Evolutionary conservation across 768 basidiomycete species (phyloP).

Genomic region (Sutorius australiensis): DNA sequence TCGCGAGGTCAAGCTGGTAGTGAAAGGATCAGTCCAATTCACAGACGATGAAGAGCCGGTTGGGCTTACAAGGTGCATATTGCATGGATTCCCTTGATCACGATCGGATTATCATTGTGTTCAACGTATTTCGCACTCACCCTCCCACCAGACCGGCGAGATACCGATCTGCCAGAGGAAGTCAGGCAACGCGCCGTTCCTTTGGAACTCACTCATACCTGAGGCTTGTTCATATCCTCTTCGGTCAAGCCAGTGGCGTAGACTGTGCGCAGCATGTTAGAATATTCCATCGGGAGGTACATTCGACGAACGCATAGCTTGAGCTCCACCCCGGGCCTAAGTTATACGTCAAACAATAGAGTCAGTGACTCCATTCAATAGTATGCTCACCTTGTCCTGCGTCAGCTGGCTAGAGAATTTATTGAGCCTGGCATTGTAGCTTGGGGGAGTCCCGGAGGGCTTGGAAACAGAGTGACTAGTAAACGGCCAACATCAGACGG

Average conservation of each 20-base stretch:
- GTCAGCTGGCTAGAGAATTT: constrained; percentile 72
- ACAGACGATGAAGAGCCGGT: neutral
- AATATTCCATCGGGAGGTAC: neutral
- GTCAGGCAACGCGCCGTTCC: constrained; percentile 4
- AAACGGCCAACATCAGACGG: no score
- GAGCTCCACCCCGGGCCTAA: constrained; percentile 70
- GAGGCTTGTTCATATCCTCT: constrained; percentile 81
- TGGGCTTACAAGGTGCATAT: constrained; percentile 66
- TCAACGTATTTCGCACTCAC: constrained; percentile 32
- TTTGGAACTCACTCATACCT: constrained; percentile 41
- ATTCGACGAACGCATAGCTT: constrained; percentile 71
- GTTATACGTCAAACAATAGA: constrained; percentile 16
- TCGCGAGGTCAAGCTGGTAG: constrained; percentile 69
- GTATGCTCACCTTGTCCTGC: constrained; percentile 62
- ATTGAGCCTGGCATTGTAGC: constrained; percentile 52
- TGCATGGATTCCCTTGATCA: constrained; percentile 78
- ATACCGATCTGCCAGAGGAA: constrained; percentile 64
- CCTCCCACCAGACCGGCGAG: constrained; percentile 91
- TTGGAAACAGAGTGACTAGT: constrained; percentile 20
- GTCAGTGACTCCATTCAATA: neutral
- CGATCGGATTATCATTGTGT: neutral
- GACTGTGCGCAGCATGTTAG: constrained; percentile 34
- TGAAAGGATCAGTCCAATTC: neutral
- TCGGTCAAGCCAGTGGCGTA: constrained; percentile 76
- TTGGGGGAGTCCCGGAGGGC: constrained; percentile 17